These are phyloP conservation scores for Taiozyma sp. DNA, from an alignment of 1,139 yeast genomes.

Conservation along the genomic window DNA sequence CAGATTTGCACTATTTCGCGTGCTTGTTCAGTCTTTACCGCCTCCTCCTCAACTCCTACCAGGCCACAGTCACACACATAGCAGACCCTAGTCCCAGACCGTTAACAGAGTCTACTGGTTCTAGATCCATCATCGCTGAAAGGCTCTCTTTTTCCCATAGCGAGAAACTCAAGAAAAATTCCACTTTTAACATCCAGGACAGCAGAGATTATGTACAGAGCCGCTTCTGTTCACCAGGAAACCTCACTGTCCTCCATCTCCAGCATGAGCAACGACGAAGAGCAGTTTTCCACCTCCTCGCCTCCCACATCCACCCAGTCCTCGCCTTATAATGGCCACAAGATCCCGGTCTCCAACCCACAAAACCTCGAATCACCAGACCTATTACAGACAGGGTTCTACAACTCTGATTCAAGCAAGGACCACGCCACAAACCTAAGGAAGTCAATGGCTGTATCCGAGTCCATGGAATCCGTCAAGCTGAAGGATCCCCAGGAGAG, in stretches of 20 bases:
- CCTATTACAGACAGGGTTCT: slow-evolving; percentile 21
- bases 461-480: slow-evolving; percentile 32
- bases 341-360: background rate
- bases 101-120: background rate
- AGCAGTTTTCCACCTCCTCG: slow-evolving; percentile 1
- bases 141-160: background rate
- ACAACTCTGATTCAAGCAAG: slow-evolving; percentile 26
- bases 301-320: slow-evolving; percentile 13
- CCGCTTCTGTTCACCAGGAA: background rate
- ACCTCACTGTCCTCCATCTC: slow-evolving; percentile 1
- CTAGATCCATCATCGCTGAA: background rate
- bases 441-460: slow-evolving; percentile 42
- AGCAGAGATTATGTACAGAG: background rate
- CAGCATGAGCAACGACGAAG: slow-evolving; percentile 2
- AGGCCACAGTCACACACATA: too few species aligned
- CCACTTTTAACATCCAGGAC: background rate
- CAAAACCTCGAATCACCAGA: slow-evolving; percentile 11
- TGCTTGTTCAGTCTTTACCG: too few species aligned
- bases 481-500: slow-evolving; percentile 6
- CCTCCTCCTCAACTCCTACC: too few species aligned
- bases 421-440: slow-evolving; percentile 44
- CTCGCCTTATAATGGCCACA: slow-evolving; percentile 7
- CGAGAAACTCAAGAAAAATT: background rate
- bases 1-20: too few species aligned
- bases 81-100: too few species aligned